phyloP scores from a whole-genome alignment of 1,284 basidiomycete genomes.

The Pseudozyma thailandica region DNA sequence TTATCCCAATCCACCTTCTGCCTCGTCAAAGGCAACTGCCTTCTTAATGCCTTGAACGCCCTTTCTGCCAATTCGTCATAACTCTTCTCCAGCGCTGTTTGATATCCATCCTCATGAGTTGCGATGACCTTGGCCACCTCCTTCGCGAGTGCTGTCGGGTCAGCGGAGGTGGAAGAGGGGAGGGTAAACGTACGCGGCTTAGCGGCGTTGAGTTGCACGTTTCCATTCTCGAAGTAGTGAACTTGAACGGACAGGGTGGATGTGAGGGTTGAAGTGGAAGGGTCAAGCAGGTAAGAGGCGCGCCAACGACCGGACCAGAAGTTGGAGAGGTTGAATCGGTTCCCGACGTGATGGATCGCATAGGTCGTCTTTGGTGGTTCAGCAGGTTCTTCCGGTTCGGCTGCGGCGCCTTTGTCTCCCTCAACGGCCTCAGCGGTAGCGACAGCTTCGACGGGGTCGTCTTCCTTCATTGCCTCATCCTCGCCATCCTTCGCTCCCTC shows the following conservation, averaged over 20 bases:
- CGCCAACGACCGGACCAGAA: conserved; percentile 66
- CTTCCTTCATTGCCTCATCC: conserved; percentile 1
- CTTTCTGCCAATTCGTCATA: conserved; percentile 56
- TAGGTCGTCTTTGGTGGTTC: conserved; percentile 23
- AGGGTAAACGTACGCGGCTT: conserved; percentile 33
- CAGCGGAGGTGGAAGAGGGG: conserved; percentile 5
- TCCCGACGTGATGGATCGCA: conserved; percentile 61
- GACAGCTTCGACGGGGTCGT: conserved; percentile 12
- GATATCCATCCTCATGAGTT: conserved; percentile 58
- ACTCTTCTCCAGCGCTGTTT: conserved; percentile 40
- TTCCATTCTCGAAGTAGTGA: conserved; percentile 68
- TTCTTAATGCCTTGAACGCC: conserved; percentile 62
- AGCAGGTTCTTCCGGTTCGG: not conserved
- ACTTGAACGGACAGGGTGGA: conserved; percentile 49
- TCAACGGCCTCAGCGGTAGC: too few relatives aligned
- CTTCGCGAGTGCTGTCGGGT: conserved; percentile 19
- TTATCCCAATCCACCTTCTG: conserved; percentile 68
- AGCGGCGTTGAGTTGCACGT: conserved; percentile 61
- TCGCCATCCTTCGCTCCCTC: conserved; percentile 7
- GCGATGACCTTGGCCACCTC: conserved; percentile 44
- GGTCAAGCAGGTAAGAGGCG: conserved; percentile 53
- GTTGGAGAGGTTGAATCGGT: conserved; percentile 65
- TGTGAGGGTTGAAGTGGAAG: conserved; percentile 8
- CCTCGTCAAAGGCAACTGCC: conserved; percentile 62
- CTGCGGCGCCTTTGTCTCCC: conserved; percentile 10